These are phyloP conservation scores for Cardamine chenopodiifolia DNA, from an alignment of 345 rosid genomes.

Conservation along the genomic window DNA sequence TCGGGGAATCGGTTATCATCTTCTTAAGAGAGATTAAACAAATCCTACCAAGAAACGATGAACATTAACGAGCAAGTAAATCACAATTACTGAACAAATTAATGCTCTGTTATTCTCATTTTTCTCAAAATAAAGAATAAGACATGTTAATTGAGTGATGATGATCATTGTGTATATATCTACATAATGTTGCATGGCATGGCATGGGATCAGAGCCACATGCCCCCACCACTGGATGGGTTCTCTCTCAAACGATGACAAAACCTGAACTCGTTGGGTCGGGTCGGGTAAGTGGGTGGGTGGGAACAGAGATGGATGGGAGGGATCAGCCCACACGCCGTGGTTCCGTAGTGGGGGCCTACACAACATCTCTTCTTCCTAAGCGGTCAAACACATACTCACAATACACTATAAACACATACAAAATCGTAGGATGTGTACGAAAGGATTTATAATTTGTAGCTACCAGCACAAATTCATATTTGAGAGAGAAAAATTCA, in stretches of 20 bases:
- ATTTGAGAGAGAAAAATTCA: not conserved
- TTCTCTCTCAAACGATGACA: not conserved
- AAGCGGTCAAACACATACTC: constrained; percentile 6
- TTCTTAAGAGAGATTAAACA: not conserved
- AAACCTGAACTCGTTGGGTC: constrained; percentile 2
- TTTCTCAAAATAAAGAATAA: not conserved
- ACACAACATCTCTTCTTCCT: constrained; percentile 1
- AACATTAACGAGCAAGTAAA: not conserved
- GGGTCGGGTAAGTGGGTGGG: not conserved
- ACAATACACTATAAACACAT: not conserved
- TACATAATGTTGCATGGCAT: not conserved
- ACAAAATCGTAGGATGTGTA: not conserved
- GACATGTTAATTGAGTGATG: not conserved
- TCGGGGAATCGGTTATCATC: not conserved
- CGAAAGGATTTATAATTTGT: not conserved
- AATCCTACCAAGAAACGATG: not conserved
- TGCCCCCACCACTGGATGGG: not conserved
- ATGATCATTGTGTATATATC: not conserved
- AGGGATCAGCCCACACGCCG: constrained; percentile 18
- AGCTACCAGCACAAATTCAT: not conserved
- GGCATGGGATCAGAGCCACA: constrained; percentile 15
- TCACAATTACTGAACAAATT: not conserved
- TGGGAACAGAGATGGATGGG: not conserved
- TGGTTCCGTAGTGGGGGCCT: not conserved
- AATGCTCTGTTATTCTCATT: not conserved